Conservation (phyloP, 352 stramenopile species). For the Globisporangium yorkense region DNA sequence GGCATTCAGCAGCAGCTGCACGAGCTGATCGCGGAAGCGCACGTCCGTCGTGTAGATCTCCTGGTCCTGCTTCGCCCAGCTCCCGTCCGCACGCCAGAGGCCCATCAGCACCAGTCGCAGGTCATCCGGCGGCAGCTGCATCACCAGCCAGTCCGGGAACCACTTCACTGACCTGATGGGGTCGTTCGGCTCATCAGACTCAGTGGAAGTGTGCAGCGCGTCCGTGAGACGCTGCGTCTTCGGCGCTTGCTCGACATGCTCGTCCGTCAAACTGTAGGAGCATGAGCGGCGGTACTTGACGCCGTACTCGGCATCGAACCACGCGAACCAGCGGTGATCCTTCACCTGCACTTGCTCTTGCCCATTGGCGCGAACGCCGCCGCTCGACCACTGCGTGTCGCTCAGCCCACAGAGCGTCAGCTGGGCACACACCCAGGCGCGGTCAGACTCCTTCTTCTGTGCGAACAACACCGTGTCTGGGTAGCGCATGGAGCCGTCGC, state of each 20-base stretch:
- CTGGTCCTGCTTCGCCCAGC: constrained; percentile 3
- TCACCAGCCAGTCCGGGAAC: constrained; percentile 9
- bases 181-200: constrained; percentile 3
- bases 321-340: constrained; percentile 8
- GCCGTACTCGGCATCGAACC: constrained; percentile 9
- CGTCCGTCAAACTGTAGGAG: constrained; percentile 2
- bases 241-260: background rate
- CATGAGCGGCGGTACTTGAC: constrained; percentile 1
- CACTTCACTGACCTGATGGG: background rate
- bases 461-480: constrained; percentile 5
- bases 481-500: background rate
- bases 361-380: background rate
- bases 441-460: constrained; percentile 2
- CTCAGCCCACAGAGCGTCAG: constrained; percentile 7
- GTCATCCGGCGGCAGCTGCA: constrained; percentile 7
- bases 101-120: constrained; percentile 7
- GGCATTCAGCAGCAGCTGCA: constrained; percentile 11
- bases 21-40: constrained; percentile 8
- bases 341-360: constrained; percentile 3
- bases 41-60: constrained; percentile 4
- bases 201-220: background rate
- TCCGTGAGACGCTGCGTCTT: constrained; percentile 1
- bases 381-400: constrained; percentile 7
- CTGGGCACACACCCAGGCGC: constrained; percentile 7
- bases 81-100: constrained; percentile 5